Evolutionary conservation across 805 yeast species (phyloP).

Genomic region (Wickerhamiella australiensis): DNA sequence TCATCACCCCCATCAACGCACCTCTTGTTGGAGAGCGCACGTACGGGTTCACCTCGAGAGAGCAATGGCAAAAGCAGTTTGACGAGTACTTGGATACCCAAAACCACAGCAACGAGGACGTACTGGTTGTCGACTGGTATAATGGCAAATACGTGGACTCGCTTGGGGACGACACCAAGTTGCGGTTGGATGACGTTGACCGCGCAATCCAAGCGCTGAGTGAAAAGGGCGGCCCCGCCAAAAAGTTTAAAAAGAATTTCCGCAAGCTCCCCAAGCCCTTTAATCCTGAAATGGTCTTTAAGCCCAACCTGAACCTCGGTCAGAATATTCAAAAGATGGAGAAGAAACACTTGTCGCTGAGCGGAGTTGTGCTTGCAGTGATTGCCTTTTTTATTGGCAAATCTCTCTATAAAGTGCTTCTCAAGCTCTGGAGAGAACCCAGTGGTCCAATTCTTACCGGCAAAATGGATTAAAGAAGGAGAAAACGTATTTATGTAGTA

Average conservation of each 20-base stretch:
- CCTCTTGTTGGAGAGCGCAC: slow-evolving; percentile 17
- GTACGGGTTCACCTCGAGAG: slow-evolving; percentile 16
- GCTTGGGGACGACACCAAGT: neutral
- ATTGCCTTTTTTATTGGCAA: neutral
- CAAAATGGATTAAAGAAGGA: slow-evolving; percentile 9
- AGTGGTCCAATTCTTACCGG: slow-evolving; percentile 9
- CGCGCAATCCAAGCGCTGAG: neutral
- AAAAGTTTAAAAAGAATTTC: neutral
- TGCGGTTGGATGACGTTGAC: neutral
- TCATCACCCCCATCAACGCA: slow-evolving; percentile 15
- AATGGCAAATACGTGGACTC: slow-evolving; percentile 17
- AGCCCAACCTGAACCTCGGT: slow-evolving; percentile 9
- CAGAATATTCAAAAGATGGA: slow-evolving; percentile 4
- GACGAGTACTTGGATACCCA: slow-evolving; percentile 11
- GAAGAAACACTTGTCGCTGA: slow-evolving; percentile 1
- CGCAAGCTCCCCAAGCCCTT: slow-evolving; percentile 4
- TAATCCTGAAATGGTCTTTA: neutral
- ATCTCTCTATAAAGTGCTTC: neutral
- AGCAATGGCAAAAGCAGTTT: slow-evolving; percentile 14
- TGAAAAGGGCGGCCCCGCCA: neutral
- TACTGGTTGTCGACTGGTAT: slow-evolving; percentile 19
- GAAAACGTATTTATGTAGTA: neutral
- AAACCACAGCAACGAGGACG: slow-evolving; percentile 13
- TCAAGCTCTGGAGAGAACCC: neutral
- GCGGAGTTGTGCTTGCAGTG: slow-evolving; percentile 1